Conservation (phyloP, 2,329 filamentous ascomycete genomes). For the Lizonia empirigonia region DNA sequence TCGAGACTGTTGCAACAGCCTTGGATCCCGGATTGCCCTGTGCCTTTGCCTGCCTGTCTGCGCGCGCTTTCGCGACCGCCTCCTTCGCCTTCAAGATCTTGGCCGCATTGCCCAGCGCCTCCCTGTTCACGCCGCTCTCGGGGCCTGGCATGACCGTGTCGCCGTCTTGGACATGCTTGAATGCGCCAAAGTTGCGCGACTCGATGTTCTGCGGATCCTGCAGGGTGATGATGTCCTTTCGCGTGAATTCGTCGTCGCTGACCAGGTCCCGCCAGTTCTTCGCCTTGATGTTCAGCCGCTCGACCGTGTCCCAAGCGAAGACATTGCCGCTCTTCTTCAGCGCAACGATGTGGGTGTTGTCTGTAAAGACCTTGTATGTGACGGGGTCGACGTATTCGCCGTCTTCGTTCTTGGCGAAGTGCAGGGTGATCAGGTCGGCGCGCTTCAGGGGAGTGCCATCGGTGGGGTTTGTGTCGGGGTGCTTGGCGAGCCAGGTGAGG, state of each 20-base stretch:
- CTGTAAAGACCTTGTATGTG: conserved; percentile 95
- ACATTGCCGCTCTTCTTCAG: conserved; percentile 88
- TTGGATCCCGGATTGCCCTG: conserved; percentile 27
- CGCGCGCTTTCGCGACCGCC: conserved; percentile 87
- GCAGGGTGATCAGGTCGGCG: conserved; percentile 85
- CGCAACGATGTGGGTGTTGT: conserved; percentile 96
- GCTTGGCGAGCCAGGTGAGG: conserved; percentile 89
- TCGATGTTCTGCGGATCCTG: conserved; percentile 94
- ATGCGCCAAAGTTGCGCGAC: conserved; percentile 80
- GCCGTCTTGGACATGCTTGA: conserved; percentile 88
- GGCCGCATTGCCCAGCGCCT: conserved; percentile 75
- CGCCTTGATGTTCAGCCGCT: conserved; percentile 92
- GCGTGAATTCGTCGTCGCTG: conserved; percentile 81
- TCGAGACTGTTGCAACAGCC: conserved; percentile 26
- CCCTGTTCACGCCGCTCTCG: conserved; percentile 74
- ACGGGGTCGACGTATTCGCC: conserved; percentile 94
- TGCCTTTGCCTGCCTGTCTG: conserved; percentile 63
- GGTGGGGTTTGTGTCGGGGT: conserved; percentile 90
- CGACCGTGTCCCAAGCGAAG: conserved; percentile 94
- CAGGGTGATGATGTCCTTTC: conserved; percentile 92
- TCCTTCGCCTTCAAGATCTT: conserved; percentile 93
- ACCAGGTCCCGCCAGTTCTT: conserved; percentile 95
- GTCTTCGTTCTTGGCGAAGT: conserved; percentile 90
- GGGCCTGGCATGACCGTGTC: conserved; percentile 74
- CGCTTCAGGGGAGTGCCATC: conserved; percentile 78